Conservation (phyloP, 2,329 filamentous ascomycete genomes). For the Hymenoscyphus linearis region DNA sequence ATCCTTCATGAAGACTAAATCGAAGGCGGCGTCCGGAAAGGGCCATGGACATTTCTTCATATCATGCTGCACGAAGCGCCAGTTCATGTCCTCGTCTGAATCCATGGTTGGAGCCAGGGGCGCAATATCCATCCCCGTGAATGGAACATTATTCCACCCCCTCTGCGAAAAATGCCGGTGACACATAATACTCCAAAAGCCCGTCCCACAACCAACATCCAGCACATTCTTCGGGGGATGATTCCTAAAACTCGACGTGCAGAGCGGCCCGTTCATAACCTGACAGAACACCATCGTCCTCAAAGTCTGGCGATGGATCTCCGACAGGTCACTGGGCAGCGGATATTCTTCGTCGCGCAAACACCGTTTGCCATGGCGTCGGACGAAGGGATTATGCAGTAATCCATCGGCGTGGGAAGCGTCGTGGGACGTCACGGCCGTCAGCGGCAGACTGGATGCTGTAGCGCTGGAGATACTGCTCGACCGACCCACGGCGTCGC, state of each 20-base stretch:
- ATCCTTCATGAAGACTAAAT: slow-evolving; percentile 86
- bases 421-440: slow-evolving; percentile 26
- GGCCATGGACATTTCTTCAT: slow-evolving; percentile 69
- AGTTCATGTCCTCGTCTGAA: slow-evolving; percentile 69
- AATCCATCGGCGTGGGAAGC: slow-evolving; percentile 18
- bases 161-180: slow-evolving; percentile 69
- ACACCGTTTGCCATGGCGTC: slow-evolving; percentile 77
- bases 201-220: slow-evolving; percentile 82
- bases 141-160: slow-evolving; percentile 65
- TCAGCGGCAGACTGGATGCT: slow-evolving; percentile 26
- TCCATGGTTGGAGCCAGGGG: slow-evolving; percentile 60
- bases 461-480: slow-evolving; percentile 29
- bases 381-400: slow-evolving; percentile 52
- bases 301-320: slow-evolving; percentile 82
- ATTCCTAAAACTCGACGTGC: slow-evolving; percentile 60
- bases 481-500: slow-evolving; percentile 22
- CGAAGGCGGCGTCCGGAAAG: slow-evolving; percentile 74
- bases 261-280: slow-evolving; percentile 75
- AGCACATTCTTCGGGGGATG: slow-evolving; percentile 72
- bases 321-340: slow-evolving; percentile 80
- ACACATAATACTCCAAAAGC: slow-evolving; percentile 85
- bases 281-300: slow-evolving; percentile 76
- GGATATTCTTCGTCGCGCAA: slow-evolving; percentile 75
- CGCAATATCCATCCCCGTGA: slow-evolving; percentile 78
- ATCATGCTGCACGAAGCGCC: slow-evolving; percentile 86